Evolutionary conservation across 1,284 basidiomycete genomes (phyloP), one percentile per base, ranked within the genome.

Genomic region (Ceratobasidium theobromae): DNA sequence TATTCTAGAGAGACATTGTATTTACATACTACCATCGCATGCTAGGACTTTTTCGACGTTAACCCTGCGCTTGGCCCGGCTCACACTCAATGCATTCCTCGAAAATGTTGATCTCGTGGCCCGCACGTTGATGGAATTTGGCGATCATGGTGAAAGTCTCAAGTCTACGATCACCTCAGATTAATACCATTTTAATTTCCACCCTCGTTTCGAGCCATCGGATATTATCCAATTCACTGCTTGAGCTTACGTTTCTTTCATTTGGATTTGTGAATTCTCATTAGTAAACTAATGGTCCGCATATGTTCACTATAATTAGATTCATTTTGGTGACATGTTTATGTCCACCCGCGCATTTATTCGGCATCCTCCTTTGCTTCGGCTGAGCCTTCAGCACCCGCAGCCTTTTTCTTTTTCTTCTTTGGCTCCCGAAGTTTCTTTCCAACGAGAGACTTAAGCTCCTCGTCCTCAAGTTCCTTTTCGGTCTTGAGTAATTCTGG

Each of bases 361-460:
- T 48, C 45, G 21, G 52, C 52, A 21, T 62, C 58, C 33, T 48
- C 68, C 55, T 70, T 65, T 32, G 67, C 70, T 33, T 72, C 77
- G 9, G 72, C 78, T 14, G 72, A 75, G 23, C 68, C 70, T 53
- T 79, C 80, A 33, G 74, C 82, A 67, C 84, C 84, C 64, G 82
- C 79, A 75, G 86, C 84, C 81, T 91, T 93, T 81, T 90, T 93
- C 82, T 90, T 89, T 79, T 84, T 91, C 85, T 95, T 96, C 86
- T 93, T 97, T 76, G 81, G 86, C 77, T 94, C 91, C 68, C 95
- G 86, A 71, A 98, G 79, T 69, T 86, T 88, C 76, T 88, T 87
- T 54, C 87, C 80, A 70, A 98, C 78, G 43, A 93, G 79, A 38
- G 83, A 80, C 79, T 94, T 93, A 73, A 94, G 77, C 73, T 91